Percentiles rank a stretch among this genome's conserved stretches.
phyloP scores from a whole-genome alignment of 495 filamentous ascomycete species.

The Penicillium robsamsonii region DNA sequence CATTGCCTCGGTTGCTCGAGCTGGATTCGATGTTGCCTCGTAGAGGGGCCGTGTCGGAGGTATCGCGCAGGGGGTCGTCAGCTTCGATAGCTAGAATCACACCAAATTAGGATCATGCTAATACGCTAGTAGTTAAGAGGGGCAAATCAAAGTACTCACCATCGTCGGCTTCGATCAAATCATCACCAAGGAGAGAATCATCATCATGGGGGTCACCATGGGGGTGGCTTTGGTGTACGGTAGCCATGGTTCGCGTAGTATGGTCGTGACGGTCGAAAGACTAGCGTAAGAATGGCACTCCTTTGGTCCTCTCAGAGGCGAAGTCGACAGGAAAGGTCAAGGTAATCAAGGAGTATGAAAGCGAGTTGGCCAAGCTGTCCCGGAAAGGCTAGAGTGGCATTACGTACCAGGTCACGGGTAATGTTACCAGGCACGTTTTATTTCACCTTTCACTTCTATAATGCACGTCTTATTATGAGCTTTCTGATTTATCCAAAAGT shows the following conservation, averaged over 20 bases:
- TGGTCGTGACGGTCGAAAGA: conserved; percentile 5
- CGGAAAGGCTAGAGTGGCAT: conserved; percentile 52
- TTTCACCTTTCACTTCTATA: conserved; percentile 18
- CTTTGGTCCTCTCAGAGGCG: conserved; percentile 8
- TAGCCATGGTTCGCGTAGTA: conserved; percentile 42
- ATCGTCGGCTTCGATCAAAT: conserved; percentile 95
- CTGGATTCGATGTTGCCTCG: conserved; percentile 72
- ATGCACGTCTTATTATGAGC: neutral
- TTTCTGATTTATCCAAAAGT: neutral
- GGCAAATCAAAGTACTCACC: conserved; percentile 50
- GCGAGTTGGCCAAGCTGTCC: conserved; percentile 30
- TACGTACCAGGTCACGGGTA: conserved; percentile 27
- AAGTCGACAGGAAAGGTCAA: conserved; percentile 4
- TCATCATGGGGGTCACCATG: conserved; percentile 46
- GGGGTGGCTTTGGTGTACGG: conserved; percentile 38
- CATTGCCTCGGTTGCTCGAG: conserved; percentile 47
- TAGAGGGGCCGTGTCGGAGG: conserved; percentile 70
- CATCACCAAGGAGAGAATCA: conserved; percentile 74
- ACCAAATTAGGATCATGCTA: conserved; percentile 13
- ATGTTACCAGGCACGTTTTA: conserved; percentile 22
- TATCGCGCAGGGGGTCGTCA: conserved; percentile 78
- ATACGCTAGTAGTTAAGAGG: neutral
- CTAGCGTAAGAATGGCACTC: conserved; percentile 3
- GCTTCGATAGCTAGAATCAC: conserved; percentile 68
- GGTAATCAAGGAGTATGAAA: conserved; percentile 13